Evolutionary conservation across 768 basidiomycete species (phyloP), one percentile per base, ranked within the genome.

Genomic region (Dentipellis fragilis): DNA sequence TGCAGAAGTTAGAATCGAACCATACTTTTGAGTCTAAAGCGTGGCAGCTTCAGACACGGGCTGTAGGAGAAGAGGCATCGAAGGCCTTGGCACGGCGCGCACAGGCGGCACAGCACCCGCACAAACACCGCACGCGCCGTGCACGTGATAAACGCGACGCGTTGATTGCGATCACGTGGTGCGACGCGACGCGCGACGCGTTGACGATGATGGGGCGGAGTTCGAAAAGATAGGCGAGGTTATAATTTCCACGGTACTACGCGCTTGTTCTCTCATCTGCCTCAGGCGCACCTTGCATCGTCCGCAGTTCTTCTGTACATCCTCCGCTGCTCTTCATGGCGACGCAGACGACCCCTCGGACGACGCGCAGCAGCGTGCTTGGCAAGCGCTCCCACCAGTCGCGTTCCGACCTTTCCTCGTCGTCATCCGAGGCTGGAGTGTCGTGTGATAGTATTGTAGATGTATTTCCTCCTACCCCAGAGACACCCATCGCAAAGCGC

Each of bases 401-500:
- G 19, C 59, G 59, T 11, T 34, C 58, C 39, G 68, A 67, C 21
- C 48, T 63, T 58, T 67, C 66, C 62, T 70, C 63, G 71, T 73
- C 63, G 69, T 71, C 58, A 62, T 67, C 66, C 40, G 37, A 56
- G 46, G 40, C 56, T 46, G 45, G 47, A 36, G 35, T 46, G 22
- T 38, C 48, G 39, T 51, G 51, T 21, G 56, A 62, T 57, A 52
- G 54, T 46, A 49, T 62, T 12, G 50, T 55, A 35, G 57, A 56
- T 38, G 10, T 49, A 61, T 55, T 52, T 58, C 83, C 84, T 0
- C 84, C 84, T 59, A 83, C 84, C 0, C 84, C 85, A 6, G 81
- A 85, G 58, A 69, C 73, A 34, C 8, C 85, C 86, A 17, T 79
- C 62, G 72, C 79, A 37, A 89, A 89, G 70, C 84, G 87, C 54